Conservation (phyloP, 768 basidiomycete genomes). For the Rubroboletus pulcherrimus region DNA sequence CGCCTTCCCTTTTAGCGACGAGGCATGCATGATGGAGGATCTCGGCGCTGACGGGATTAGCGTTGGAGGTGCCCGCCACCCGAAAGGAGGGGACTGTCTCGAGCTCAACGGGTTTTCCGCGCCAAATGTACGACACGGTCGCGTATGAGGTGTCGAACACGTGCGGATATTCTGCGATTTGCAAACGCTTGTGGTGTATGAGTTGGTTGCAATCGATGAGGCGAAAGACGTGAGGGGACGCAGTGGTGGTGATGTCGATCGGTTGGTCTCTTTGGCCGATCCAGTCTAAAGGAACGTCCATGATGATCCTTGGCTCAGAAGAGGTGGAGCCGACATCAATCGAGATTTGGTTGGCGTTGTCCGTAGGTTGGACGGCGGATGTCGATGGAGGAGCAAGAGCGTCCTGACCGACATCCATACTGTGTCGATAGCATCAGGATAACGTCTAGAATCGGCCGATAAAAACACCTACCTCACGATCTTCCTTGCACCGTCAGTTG, state of each 20-base stretch:
- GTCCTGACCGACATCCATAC: not conserved
- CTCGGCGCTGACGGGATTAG: not conserved
- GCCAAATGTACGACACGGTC: not conserved
- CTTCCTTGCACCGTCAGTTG: not conserved
- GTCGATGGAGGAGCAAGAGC: not conserved
- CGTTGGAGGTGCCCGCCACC: not conserved
- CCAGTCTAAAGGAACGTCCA: not conserved
- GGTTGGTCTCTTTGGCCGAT: not conserved
- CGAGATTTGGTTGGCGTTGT: too few relatives aligned
- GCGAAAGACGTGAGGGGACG: not conserved
- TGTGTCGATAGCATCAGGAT: not conserved
- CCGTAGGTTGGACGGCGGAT: not conserved
- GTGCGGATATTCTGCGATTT: not conserved
- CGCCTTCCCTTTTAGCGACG: not conserved
- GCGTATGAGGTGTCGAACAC: not conserved
- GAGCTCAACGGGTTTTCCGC: not conserved
- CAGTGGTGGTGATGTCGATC: not conserved
- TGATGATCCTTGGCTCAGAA: not conserved
- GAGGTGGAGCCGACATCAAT: not conserved
- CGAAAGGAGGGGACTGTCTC: not conserved
- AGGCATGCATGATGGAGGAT: not conserved
- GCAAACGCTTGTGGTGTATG: not conserved
- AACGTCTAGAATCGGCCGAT: not conserved
- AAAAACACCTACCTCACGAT: not conserved
- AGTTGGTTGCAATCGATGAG: not conserved